Evolutionary conservation across 2,329 filamentous ascomycete species (phyloP), one percentile per base, ranked within the genome.

Genomic region (Sporothrix pseudoabietina): DNA sequence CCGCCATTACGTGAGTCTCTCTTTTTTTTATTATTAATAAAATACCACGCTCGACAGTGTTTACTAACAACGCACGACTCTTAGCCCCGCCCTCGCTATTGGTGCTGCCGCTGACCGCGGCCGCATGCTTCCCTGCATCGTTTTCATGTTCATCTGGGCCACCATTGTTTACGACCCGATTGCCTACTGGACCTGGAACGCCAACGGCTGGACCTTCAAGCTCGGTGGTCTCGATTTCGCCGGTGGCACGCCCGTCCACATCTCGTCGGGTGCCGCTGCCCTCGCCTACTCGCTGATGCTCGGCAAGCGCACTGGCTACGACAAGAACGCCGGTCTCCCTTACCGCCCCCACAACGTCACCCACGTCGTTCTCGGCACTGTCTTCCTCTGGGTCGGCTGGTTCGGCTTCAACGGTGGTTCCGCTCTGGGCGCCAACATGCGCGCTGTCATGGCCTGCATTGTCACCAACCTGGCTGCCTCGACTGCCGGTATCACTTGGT

Each of bases 321-420:
- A 93, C 69, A 97, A 93, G 39, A 71, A 69, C 63, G 91, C 94
- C 79, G 93, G 95, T 81, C 86, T 97, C 78, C 97, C 97, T 84
- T 97, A 95, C 82, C 91, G 94, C 69, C 94, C 94, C 10, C 94
- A 97, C 84, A 97, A 97, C 78, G 93, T 97, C 65, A 96, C 94
- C 4, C 93, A 97, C 81, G 94, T 97, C 77, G 93, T 97, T 71
- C 92, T 97, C 72, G 94, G 94, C 41, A 97, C 94, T 3, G 93
- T 97, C 65, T 97, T 97, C 83, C 89, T 97, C 19, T 97, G 94
- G 94, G 92, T 97, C 19, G 94, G 94, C 71, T 97, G 94, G 94
- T 97, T 97, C 79, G 94, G 94, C 66, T 97, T 97, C 89, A 97
- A 97, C 78, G 93, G 92, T 69, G 94, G 94, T 76, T 94, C 91